Conservation (phyloP, 768 basidiomycete genomes). For the Lactarius hatsudake region DNA sequence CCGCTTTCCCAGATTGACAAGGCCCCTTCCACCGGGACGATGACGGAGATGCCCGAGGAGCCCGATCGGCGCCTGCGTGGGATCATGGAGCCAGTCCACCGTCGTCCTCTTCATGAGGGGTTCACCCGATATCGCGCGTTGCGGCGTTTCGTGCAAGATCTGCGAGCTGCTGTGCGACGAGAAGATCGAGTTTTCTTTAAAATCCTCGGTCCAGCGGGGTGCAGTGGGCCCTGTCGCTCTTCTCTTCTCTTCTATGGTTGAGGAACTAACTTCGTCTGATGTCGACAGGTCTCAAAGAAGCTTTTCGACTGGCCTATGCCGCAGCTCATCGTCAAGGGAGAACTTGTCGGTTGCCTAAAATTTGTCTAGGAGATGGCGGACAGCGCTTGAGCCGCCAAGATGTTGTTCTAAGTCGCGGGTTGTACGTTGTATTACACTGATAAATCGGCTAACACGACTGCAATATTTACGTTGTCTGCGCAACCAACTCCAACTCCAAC, state of each 20-base stretch:
- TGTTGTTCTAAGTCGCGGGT: background rate
- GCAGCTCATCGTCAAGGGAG: conserved; percentile 77
- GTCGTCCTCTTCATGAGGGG: conserved; percentile 70
- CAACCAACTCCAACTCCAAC: background rate
- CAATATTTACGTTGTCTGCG: background rate
- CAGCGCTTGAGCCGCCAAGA: conserved; percentile 29
- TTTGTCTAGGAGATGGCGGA: conserved; percentile 87
- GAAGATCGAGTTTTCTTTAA: conserved; percentile 42
- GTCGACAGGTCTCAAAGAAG: conserved; percentile 47
- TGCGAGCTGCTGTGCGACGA: conserved; percentile 50
- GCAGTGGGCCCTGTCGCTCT: background rate
- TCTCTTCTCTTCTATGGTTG: conserved; percentile 12
- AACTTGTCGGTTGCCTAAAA: conserved; percentile 93
- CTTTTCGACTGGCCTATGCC: conserved; percentile 64
- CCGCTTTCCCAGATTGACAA: conserved; percentile 52
- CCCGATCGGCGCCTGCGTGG: conserved; percentile 58
- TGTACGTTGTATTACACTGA: background rate
- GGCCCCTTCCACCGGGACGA: conserved; percentile 14
- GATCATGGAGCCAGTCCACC: conserved; percentile 69
- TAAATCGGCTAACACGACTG: background rate
- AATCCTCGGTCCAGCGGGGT: background rate
- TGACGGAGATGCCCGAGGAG: conserved; percentile 58
- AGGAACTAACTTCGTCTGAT: background rate
- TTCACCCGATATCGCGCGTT: conserved; percentile 53
- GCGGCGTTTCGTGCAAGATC: conserved; percentile 59